Conservation (phyloP, 2,329 filamentous ascomycete genomes). For the Monascus ruber region DNA sequence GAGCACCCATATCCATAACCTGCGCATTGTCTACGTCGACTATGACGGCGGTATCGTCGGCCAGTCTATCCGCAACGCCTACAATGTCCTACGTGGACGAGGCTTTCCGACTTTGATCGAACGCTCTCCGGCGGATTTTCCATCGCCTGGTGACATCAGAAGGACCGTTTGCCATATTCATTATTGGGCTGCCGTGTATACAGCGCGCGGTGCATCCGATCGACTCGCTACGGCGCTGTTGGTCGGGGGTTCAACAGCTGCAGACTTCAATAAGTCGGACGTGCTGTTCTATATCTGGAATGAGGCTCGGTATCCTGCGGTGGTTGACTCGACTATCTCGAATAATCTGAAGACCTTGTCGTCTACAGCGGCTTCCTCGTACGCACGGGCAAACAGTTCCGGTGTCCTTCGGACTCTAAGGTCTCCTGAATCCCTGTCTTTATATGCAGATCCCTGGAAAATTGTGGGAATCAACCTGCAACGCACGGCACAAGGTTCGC, state of each 20-base stretch:
- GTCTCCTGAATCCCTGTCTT: constrained; percentile 17
- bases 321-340: constrained; percentile 24
- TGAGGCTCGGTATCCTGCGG: constrained; percentile 32
- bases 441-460: constrained; percentile 29
- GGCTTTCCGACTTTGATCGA: constrained; percentile 22
- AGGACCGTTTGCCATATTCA: constrained; percentile 21
- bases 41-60: constrained; percentile 28
- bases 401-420: constrained; percentile 15
- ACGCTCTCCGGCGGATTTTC: constrained; percentile 7
- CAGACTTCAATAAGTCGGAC: constrained; percentile 24
- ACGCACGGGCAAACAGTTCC: constrained; percentile 22
- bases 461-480: constrained; percentile 28
- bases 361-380: constrained; percentile 21
- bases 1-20: constrained; percentile 18
- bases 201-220: constrained; percentile 23
- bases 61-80: constrained; percentile 19
- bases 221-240: constrained; percentile 25
- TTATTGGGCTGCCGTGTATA: constrained; percentile 27
- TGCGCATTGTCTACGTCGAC: constrained; percentile 27
- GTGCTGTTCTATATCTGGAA: constrained; percentile 36
- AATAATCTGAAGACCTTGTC: constrained; percentile 22
- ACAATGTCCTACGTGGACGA: constrained; percentile 14
- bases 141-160: constrained; percentile 9
- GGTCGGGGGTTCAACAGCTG: constrained; percentile 17
- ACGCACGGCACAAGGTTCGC: constrained; percentile 30